Base-by-base conservation (phyloP, 345 rosid species). In the Mangifera indica region DNA sequence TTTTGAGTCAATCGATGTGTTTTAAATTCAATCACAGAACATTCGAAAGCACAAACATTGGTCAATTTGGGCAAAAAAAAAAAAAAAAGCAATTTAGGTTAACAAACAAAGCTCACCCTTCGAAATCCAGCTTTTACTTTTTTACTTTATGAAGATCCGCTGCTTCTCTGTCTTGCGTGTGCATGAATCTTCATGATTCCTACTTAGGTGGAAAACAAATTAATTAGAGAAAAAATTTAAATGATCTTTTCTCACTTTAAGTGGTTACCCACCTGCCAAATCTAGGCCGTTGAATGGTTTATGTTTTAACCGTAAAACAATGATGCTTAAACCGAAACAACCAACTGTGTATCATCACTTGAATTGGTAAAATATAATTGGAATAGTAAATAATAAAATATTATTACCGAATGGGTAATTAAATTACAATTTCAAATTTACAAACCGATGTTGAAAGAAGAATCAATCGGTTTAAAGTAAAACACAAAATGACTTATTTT, bases 121-220 rank as follows among this genome's bases (percentile, higher is more conserved):
- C 81, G 49, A 72, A 72, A 81, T 81, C 81, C 52, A 22, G 4
- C 69, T 70, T 83, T 83, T 52, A 29, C 71, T 68, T 59, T 29
- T 3, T 29, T 29, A 29, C 32, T 29, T 70, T 63, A 65, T 54
- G 53, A 56, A 69, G 25, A 29, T 29, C 32, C 32, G 32, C 32
- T 29, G 32, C 29, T 45, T 42, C 78, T 60, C 80, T 78, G 48
- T 81, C 32, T 29, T 29, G 2, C 32, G 1, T 29, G 69, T 51
- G 18, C 17, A 2, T 61, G 26, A 78, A 78, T 77, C 66, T 29
- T 71, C 32, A 29, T 29, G 80, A 68, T 84, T 81, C 45, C 3
- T 29, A 29, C 32, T 29, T 29, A 29, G 32, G 32, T 29, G 32
- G 32, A 29, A 29, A 29, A n/a, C n/a, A n/a, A n/a, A n/a, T n/a